These are phyloP conservation scores for Rhodomyrtus tomentosa DNA, from an alignment of 345 rosid genomes.

Conservation along the genomic window DNA sequence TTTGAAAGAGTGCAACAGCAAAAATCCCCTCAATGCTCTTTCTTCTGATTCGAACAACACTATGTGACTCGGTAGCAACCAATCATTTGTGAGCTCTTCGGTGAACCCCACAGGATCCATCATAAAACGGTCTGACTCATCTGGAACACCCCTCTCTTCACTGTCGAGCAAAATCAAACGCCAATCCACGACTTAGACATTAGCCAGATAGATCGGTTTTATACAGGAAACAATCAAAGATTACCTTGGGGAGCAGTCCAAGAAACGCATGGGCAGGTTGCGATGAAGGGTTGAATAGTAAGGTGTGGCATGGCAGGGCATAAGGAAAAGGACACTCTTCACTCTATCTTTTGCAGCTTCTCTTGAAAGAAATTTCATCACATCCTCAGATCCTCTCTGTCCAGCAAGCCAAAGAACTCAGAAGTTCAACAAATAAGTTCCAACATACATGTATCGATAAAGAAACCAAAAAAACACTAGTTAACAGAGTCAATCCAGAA, in stretches of 20 bases:
- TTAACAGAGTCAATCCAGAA: not conserved
- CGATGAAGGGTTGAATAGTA: conserved; percentile 65
- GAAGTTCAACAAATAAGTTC: not conserved
- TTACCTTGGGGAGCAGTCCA: conserved; percentile 89
- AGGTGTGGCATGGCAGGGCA: conserved; percentile 94
- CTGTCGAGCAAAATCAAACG: conserved; percentile 18
- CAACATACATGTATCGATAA: not conserved
- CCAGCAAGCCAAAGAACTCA: not conserved
- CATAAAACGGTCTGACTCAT: conserved; percentile 68
- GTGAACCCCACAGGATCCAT: conserved; percentile 53
- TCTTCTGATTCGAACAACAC: conserved; percentile 67
- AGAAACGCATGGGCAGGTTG: conserved; percentile 60
- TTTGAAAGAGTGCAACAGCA: conserved; percentile 47
- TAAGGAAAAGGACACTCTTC: conserved; percentile 57
- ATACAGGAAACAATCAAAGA: not conserved
- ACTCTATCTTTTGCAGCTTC: conserved; percentile 57
- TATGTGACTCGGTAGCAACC: conserved; percentile 63
- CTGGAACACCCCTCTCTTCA: conserved; percentile 45
- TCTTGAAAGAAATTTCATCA: conserved; percentile 65
- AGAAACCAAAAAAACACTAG: not conserved
- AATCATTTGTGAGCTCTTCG: conserved; percentile 40
- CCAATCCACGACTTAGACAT: not conserved
- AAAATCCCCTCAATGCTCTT: conserved; percentile 36
- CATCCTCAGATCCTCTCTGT: conserved; percentile 95
- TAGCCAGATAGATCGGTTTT: not conserved